Base-by-base conservation (phyloP, 2,329 filamentous ascomycete species). In the Alternaria angustiovoidea region DNA sequence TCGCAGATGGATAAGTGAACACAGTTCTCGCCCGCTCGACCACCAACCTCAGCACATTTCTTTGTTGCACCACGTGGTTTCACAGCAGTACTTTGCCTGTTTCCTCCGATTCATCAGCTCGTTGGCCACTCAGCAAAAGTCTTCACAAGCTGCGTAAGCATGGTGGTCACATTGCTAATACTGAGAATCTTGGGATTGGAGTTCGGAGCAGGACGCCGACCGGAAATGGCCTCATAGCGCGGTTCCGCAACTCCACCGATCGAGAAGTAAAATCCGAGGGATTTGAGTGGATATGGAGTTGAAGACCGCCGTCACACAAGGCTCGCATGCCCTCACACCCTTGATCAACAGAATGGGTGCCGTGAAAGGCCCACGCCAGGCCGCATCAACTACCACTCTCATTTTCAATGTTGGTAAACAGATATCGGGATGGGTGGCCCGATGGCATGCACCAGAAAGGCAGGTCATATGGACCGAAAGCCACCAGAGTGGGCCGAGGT, bases 201-300 rank as follows among this genome's bases (percentile, higher is more conserved):
- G 38, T 82, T 81, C 64, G 83, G 81, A 56, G 81, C 82, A 54
- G 82, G 80, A 46, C 79, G 83, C 59, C 77, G 83, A 69, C 83
- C 82, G 14, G 78, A 82, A 18, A 49, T 83, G 84, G 18, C 84
- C 81, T 81, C 85, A 85, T 72, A 80, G 80, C 18, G 80, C 80
- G 59, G 85, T 39, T 30, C 46, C 49, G 49, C 84, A 75, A 83
- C 81, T 5, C 64, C 84, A 64, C 79, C 85, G 57, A 78, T 86
- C 42, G 82, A 85, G 67, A 82, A 81, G 63, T 80, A 81, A 24
- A 75, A 78, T 24, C 80, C 80, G 83, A 32, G 83, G 82, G 52
- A 82, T 79, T 43, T 85, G 83, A 72, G 83, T 86, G 56, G 85
- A 85, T 68, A 84, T 85, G 66, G 84, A 84, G 57, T 85, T 26